phyloP scores from a whole-genome alignment of 1,284 basidiomycete species.

The Ceratobasidium sp. region DNA sequence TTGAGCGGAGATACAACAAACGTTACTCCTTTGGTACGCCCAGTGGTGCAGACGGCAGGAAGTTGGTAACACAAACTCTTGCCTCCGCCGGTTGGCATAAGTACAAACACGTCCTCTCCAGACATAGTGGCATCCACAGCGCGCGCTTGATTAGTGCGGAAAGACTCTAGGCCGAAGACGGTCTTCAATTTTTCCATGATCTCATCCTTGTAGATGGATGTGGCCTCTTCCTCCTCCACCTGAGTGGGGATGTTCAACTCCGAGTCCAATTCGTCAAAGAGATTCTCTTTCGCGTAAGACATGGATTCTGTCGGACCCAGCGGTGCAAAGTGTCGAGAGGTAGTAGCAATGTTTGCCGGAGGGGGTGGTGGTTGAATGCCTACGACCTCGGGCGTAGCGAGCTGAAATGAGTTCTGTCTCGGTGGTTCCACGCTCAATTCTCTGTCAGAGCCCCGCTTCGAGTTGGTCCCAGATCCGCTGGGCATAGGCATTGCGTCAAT shows the following conservation, averaged over 20 bases:
- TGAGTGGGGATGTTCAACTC: slow-evolving; percentile 27
- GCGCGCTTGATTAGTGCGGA: slow-evolving; percentile 86
- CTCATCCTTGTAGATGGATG: slow-evolving; percentile 51
- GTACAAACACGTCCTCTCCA: slow-evolving; percentile 88
- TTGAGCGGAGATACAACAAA: slow-evolving; percentile 91
- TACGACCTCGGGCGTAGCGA: not conserved
- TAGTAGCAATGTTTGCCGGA: slow-evolving; percentile 2
- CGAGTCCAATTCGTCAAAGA: slow-evolving; percentile 14
- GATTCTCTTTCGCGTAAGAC: slow-evolving; percentile 3
- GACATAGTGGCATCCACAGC: slow-evolving; percentile 83
- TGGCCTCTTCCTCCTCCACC: slow-evolving; percentile 7
- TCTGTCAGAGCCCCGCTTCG: not conserved
- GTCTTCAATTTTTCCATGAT: slow-evolving; percentile 66
- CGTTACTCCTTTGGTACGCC: slow-evolving; percentile 80
- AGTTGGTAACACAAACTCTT: slow-evolving; percentile 66
- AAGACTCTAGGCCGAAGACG: slow-evolving; percentile 72
- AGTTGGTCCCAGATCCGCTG: not conserved
- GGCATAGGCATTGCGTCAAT: slow-evolving; percentile 25
- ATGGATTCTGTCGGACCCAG: slow-evolving; percentile 20
- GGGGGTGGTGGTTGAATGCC: not conserved
- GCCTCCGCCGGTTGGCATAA: slow-evolving; percentile 94
- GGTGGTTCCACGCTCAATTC: not conserved
- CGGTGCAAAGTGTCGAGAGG: slow-evolving; percentile 25
- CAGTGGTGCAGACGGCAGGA: slow-evolving; percentile 80
- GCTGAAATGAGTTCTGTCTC: not conserved